A percentile compares a stretch with the other conserved stretches of the same genome.
phyloP scores from a whole-genome alignment of 495 filamentous ascomycete genomes.

The Cairneyella variabilis region DNA sequence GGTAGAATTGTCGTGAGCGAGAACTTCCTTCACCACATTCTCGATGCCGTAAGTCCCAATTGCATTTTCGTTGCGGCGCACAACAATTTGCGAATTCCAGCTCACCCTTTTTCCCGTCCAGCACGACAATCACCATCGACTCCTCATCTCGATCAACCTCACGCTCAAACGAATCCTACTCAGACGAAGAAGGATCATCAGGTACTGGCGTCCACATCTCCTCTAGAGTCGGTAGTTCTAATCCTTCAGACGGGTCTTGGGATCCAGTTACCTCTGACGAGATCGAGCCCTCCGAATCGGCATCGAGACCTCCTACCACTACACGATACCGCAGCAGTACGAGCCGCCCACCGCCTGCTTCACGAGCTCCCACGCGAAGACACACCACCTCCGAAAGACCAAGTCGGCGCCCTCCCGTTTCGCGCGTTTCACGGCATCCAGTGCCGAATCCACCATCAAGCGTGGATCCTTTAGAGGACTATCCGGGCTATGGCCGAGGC shows the following conservation, averaged over 20 bases:
- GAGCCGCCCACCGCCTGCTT: conserved; percentile 43
- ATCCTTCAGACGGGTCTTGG: conserved; percentile 33
- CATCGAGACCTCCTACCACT: conserved; percentile 28
- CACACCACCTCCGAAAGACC: conserved; percentile 34
- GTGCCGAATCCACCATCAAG: conserved; percentile 40
- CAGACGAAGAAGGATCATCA: conserved; percentile 50
- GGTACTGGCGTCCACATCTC: conserved; percentile 47
- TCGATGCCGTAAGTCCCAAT: conserved; percentile 46
- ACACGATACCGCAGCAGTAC: conserved; percentile 16
- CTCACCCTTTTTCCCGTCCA: conserved; percentile 20
- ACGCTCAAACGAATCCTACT: conserved; percentile 17
- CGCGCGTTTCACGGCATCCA: conserved; percentile 30
- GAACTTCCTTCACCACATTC: conserved; percentile 33
- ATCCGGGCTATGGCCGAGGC: conserved; percentile 28
- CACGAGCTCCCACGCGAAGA: conserved; percentile 30
- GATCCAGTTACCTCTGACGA: conserved; percentile 58
- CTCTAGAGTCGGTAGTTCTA: conserved; percentile 41
- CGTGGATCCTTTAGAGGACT: conserved; percentile 41
- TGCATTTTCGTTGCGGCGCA: conserved; percentile 2
- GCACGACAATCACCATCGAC: conserved; percentile 22
- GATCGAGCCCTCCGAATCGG: conserved; percentile 70
- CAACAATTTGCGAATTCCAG: conserved; percentile 16
- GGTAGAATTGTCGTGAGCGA: conserved; percentile 37
- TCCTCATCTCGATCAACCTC: conserved; percentile 24
- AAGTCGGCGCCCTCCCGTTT: conserved; percentile 33